phyloP scores from a whole-genome alignment of 345 rosid genomes.

The Populus pruinosa region DNA sequence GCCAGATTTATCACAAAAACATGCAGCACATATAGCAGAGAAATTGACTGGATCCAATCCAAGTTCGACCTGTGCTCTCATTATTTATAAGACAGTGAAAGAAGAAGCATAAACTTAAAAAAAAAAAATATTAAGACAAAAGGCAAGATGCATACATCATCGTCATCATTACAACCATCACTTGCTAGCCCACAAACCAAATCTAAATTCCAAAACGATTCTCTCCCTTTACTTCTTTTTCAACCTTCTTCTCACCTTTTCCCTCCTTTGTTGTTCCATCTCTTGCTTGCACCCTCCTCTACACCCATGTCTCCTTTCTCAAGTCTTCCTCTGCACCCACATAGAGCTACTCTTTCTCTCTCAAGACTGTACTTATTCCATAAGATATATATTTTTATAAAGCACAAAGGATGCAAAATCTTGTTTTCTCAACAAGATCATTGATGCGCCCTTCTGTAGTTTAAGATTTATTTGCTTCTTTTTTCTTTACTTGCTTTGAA shows the following conservation, averaged over 20 bases:
- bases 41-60: neutral
- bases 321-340: neutral
- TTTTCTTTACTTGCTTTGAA: constrained; percentile 7
- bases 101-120: neutral
- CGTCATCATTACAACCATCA: constrained; percentile 42
- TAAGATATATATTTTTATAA: neutral
- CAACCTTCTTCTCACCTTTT: constrained; percentile 25
- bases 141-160: constrained; percentile 13
- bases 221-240: constrained; percentile 25
- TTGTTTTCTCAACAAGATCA: constrained; percentile 15
- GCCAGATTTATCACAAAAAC: neutral
- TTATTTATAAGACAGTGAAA: neutral
- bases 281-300: constrained; percentile 22
- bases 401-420: constrained; percentile 13
- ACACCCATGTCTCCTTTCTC: constrained; percentile 10
- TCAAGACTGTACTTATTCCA: neutral
- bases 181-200: constrained; percentile 29
- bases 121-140: neutral
- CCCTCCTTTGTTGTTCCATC: constrained; percentile 27
- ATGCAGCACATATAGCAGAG: neutral
- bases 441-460: constrained; percentile 7
- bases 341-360: constrained; percentile 1
- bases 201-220: constrained; percentile 28
- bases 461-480: constrained; percentile 12
- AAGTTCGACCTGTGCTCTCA: neutral